Base-by-base conservation (phyloP, 1,284 basidiomycete species). In the Anthracocystis panici-leucophaei region DNA sequence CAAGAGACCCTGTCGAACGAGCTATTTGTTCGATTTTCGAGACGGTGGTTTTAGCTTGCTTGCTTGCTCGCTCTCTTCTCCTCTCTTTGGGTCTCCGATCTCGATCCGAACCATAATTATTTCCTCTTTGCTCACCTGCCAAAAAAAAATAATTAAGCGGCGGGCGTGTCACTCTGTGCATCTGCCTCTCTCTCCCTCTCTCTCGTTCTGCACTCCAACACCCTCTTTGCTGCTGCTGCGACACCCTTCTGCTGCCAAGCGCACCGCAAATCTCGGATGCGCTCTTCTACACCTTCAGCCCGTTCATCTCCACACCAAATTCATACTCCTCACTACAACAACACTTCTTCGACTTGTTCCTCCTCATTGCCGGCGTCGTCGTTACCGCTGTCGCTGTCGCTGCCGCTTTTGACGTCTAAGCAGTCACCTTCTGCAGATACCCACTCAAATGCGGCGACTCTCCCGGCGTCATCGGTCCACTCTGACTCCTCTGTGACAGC, bases 251-350 rank as follows among this genome's bases (percentile, higher is more conserved):
- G 33, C 33, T 38, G 44, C 33, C 59, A 38, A 42, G 50, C 58
- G 50, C 42, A 29, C 50, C 31, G 52, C 60, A 62, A 62, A 53
- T 62, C 60, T 62, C 60, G 60, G 51, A 62, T 62, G 60, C 60
- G 38, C 44, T 54, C 58, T 54, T 45, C 49, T 45, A 53, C 58
- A 46, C 23, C 58, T 40, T 14, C 51, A 25, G 46, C 64, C 45
- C 64, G 52, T 60, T 60, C 64, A 59, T 66, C 64, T 59, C 64
- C 54, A 60, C 57, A 56, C 25, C 49, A 54, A 54, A 38, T 57
- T 54, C 38, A 57, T 21, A 23, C 46, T 23, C 29, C 46, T 27
- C 20, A 40, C 44, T 54, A 41, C 56, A 21, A 18, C 27, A 7
- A 12, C 31, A 41, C 23, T 11, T 16, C 35, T n/a, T 40, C 50